Evolutionary conservation across 768 basidiomycete species (phyloP).

Genomic region (Auriculariales sp.): DNA sequence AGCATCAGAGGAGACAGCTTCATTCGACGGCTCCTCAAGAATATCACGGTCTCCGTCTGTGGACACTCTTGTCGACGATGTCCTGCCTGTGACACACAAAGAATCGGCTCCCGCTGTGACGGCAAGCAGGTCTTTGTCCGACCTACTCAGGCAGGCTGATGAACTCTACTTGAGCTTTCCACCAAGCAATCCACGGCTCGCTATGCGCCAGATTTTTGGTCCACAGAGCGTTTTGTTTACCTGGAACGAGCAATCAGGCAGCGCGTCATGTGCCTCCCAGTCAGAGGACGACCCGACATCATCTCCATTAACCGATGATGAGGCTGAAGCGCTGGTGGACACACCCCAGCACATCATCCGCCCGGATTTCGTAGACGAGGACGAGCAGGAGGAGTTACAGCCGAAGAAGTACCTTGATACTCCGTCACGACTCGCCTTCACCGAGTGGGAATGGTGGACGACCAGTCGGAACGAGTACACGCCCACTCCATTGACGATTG

Average conservation of each 20-base stretch:
- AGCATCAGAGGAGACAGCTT: too few species aligned
- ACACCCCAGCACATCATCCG: constrained; percentile 43
- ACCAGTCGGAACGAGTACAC: neutral
- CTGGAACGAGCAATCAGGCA: constrained; percentile 38
- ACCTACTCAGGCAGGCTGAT: constrained; percentile 44
- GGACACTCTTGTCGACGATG: too few species aligned
- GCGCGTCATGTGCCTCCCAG: constrained; percentile 3
- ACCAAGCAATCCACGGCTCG: constrained; percentile 40
- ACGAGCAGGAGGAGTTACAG: constrained; percentile 1
- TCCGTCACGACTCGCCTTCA: neutral
- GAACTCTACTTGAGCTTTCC: constrained; percentile 43
- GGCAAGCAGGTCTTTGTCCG: constrained; percentile 23
- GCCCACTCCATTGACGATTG: neutral
- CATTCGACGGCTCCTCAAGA: too few species aligned
- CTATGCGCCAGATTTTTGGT: constrained; percentile 50
- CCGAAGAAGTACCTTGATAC: neutral
- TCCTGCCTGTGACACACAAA: too few species aligned
- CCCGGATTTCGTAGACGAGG: constrained; percentile 20
- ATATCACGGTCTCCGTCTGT: too few species aligned
- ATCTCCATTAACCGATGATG: constrained; percentile 35
- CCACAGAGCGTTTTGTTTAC: constrained; percentile 65
- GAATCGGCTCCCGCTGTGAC: too few species aligned
- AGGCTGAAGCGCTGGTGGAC: constrained; percentile 46
- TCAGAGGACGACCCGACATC: constrained; percentile 12
- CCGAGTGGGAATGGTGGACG: neutral